Base-by-base conservation (phyloP, 1,284 basidiomycete species). In the Ganoderma multipileum region DNA sequence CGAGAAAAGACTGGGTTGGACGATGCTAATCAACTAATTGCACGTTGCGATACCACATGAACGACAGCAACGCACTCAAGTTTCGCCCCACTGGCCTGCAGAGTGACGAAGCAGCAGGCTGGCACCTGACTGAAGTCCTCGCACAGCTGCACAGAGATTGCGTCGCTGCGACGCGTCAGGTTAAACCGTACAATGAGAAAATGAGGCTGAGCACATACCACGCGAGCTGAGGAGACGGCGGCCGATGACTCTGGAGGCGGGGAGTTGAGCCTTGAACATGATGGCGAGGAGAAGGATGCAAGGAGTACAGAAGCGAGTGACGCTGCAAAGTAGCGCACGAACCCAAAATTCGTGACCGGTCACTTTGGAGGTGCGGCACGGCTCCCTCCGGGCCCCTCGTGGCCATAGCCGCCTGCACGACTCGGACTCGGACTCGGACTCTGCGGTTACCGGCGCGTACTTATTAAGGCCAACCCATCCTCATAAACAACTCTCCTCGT, bases 191-290 rank as follows among this genome's bases (percentile, higher is more conserved):
- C 16, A 16, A 28, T 5, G 26, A 11, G 12, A 5, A 66, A 42
- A 47, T 3, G 5, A 55, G 6, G 68, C n/a, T 41, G n/a, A 30
- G 41, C 23, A 68, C 81, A 52, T 71, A 89, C 89, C 83, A 77
- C 85, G 82, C 52, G 85, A 80, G 72, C 81, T 81, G 70, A 83
- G 81, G 72, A 89, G 79, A 70, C 82, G 82, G 75, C 86, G 84
- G 68, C 86, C 84, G 75, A 83, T 80, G 69, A 82, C 81, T 80
- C 85, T 84, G 73, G 86, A 84, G 70, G 85, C 81, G 77, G 85
- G 85, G 78, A 90, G 72, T 74, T 79, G 79, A 68, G 79, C 73
- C 75, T 81, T 79, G 72, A 83, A 80, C 83, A 84, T 84, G 71
- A 63, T 75, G 73, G 72, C 71, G 62, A 68, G 65, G 69, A 63